Evolutionary conservation across 2,329 filamentous ascomycete genomes (phyloP).

Genomic region (Raffaelea albimanens): DNA sequence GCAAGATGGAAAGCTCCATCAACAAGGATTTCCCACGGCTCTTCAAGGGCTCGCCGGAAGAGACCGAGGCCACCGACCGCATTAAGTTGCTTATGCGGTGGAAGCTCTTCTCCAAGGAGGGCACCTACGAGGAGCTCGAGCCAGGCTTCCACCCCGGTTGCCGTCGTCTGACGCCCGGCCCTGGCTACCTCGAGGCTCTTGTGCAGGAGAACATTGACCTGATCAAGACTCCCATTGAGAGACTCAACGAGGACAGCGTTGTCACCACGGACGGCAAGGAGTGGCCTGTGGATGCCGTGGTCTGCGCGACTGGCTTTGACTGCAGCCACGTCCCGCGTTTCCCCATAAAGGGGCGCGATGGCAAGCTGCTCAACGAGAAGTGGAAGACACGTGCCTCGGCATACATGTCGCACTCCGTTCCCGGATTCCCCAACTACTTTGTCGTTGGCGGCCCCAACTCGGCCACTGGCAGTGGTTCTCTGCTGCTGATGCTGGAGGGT

Average conservation of each 20-base stretch:
- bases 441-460: constrained; percentile 41
- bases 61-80: constrained; percentile 29
- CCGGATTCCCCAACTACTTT: constrained; percentile 44
- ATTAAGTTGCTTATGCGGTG: constrained; percentile 35
- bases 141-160: constrained; percentile 37
- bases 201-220: constrained; percentile 36
- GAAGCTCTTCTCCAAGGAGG: constrained; percentile 33
- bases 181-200: constrained; percentile 37
- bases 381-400: constrained; percentile 30
- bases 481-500: constrained; percentile 39
- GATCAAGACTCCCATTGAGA: constrained; percentile 31
- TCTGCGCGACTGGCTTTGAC: constrained; percentile 48
- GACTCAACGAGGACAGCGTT: constrained; percentile 35
- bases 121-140: constrained; percentile 38
- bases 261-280: constrained; percentile 33
- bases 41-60: constrained; percentile 27
- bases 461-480: constrained; percentile 38
- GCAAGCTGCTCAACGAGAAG: constrained; percentile 40
- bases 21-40: constrained; percentile 16
- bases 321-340: constrained; percentile 41
- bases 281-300: constrained; percentile 41
- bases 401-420: constrained; percentile 41
- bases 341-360: constrained; percentile 36
- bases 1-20: constrained; percentile 5
- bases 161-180: constrained; percentile 38